Conservation (phyloP, 192 early-diverging fungal genomes). For the Rhizophagus clarus region DNA sequence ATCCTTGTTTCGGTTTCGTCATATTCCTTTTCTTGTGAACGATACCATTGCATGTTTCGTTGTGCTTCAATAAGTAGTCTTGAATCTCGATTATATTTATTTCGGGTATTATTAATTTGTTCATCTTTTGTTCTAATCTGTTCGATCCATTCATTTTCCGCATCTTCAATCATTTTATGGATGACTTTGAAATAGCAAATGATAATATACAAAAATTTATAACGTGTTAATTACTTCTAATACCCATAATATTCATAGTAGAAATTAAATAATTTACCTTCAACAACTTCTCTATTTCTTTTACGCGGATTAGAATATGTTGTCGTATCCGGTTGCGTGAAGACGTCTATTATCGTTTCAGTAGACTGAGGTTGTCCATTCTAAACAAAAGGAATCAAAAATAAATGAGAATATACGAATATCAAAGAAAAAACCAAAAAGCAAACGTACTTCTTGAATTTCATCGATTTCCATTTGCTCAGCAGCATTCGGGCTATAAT, state of each 20-base stretch:
- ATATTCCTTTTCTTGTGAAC: slow-evolving; percentile 52
- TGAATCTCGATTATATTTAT: slow-evolving; percentile 55
- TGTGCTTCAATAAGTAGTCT: slow-evolving; percentile 58
- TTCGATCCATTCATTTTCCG: slow-evolving; percentile 69
- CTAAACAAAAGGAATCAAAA: background rate
- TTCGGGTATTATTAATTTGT: slow-evolving; percentile 57
- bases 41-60: slow-evolving; percentile 52
- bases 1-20: slow-evolving; percentile 64
- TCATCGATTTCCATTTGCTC: slow-evolving; percentile 10
- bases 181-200: slow-evolving; percentile 42
- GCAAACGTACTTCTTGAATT: background rate
- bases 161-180: slow-evolving; percentile 66
- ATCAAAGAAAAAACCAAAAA: background rate
- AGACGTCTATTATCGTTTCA: background rate
- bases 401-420: background rate
- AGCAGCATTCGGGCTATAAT: slow-evolving; percentile 54
- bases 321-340: slow-evolving; percentile 21
- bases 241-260: background rate
- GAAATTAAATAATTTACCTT: slow-evolving; percentile 29
- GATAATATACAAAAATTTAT: background rate
- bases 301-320: slow-evolving; percentile 34
- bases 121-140: slow-evolving; percentile 60
- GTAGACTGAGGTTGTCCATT: background rate
- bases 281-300: slow-evolving; percentile 43
- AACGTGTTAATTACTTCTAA: background rate